Base-by-base conservation (phyloP, 2,329 filamentous ascomycete genomes). In the Alternaria novae-zelandiae region DNA sequence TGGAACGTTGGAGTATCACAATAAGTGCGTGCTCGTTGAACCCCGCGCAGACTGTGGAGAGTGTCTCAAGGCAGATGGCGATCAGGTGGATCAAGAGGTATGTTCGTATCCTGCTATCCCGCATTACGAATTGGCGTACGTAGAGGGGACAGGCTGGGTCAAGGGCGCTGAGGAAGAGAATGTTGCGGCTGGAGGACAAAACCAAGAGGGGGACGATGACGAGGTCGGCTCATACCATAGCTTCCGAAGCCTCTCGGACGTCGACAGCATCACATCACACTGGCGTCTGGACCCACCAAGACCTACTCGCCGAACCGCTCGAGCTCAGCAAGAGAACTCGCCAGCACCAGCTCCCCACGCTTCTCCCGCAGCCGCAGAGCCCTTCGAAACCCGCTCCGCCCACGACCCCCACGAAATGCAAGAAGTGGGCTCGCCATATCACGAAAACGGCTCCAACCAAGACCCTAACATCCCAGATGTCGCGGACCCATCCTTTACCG, bases 21-120 rank as follows among this genome's bases (percentile, higher is more conserved):
- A 55, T 15, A 54, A 32, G 12, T 61, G 53, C 23, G 10, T 54
- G n/a, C 17, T 65, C n/a, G 49, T 63, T n/a, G 57, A 57, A 20
- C 9, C 50, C 21, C 45, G 51, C 4, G 9, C 9, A 5, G 54
- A 47, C 13, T 61, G 54, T 13, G 6, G 12, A 17, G 20, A 46
- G 4, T 61, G 59, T 44, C 9, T 61, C 17, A 11, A 41, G 17
- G 11, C 36, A 36, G 32, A 57, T 5, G 54, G 46, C 2, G 11
- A 44, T n/a, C 13, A 50, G 4, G 17, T 51, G 13, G 53, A 61
- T 23, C 58, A 32, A 12, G 58, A 61, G 20, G 25, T 51, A 1
- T 6, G 17, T 11, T 11, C 53, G 7, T 57, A 61, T 36, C 5
- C 45, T 5, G 25, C 45, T 11, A n/a, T 36, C 26, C 13, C 41